Evolutionary conservation across 2,329 filamentous ascomycete species (phyloP).

Genomic region (Penicillium concentricum): DNA sequence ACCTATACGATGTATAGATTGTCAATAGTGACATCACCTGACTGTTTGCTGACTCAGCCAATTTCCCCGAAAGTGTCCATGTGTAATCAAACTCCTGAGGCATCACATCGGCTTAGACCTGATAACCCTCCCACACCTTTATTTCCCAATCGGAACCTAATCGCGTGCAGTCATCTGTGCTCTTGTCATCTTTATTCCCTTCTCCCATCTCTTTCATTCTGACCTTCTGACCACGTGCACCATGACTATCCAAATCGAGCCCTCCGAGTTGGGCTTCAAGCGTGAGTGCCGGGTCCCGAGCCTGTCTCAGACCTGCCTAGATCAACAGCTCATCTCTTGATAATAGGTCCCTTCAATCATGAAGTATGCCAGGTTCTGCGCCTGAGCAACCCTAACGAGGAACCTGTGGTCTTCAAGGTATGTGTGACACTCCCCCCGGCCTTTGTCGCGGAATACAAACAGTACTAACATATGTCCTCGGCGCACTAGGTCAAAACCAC

Average conservation of each 20-base stretch:
- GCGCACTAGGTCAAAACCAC: constrained; percentile 87
- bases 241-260: constrained; percentile 96
- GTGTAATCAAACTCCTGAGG: constrained; percentile 24
- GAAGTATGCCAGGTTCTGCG: constrained; percentile 63
- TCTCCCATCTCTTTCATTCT: background rate
- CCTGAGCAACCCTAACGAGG: constrained; percentile 57
- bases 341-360: constrained; percentile 60
- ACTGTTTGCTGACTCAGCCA: constrained; percentile 22
- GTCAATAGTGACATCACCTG: constrained; percentile 35
- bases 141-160: constrained; percentile 8
- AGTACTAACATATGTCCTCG: constrained; percentile 25
- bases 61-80: constrained; percentile 9
- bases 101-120: constrained; percentile 17
- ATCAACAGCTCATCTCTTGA: constrained; percentile 23
- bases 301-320: background rate
- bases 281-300: constrained; percentile 53
- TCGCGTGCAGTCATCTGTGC: constrained; percentile 4
- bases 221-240: constrained; percentile 29
- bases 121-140: constrained; percentile 14
- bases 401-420: constrained; percentile 65
- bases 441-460: constrained; percentile 13
- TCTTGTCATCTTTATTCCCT: background rate
- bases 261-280: constrained; percentile 86
- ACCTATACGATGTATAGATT: background rate
- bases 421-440: constrained; percentile 20